These are phyloP conservation scores for Triglochin maritima DNA, from an alignment of 106 monocot genomes.

Conservation along the genomic window DNA sequence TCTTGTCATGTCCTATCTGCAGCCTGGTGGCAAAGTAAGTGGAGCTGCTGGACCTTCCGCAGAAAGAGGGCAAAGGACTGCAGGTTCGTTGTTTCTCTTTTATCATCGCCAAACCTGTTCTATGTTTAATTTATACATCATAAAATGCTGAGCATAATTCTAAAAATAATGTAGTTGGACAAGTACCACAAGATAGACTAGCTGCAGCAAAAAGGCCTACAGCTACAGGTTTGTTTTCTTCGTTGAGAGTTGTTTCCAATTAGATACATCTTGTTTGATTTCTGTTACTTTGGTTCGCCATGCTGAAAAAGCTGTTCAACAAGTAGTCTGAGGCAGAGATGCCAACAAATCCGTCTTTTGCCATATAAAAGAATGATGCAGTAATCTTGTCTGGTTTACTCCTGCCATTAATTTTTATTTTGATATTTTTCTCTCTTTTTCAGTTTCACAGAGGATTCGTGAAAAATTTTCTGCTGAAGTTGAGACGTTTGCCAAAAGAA, in stretches of 20 bases:
- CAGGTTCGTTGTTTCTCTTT: slow-evolving; percentile 27
- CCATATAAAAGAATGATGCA: neutral
- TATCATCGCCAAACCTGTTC: too few species aligned
- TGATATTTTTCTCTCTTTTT: neutral
- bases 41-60: slow-evolving; percentile 40
- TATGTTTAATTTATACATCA: neutral
- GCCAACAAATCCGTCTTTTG: too few species aligned
- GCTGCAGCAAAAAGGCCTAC: too few species aligned
- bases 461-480: slow-evolving; percentile 70
- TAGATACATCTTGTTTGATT: too few species aligned
- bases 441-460: slow-evolving; percentile 53
- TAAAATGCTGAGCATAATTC: neutral
- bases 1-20: slow-evolving; percentile 15
- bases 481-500: slow-evolving; percentile 67
- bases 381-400: neutral
- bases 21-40: slow-evolving; percentile 39
- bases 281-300: too few species aligned
- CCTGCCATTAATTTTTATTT: neutral
- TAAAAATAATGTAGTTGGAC: neutral
- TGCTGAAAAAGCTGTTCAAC: too few species aligned
- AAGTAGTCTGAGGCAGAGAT: neutral
- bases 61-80: slow-evolving; percentile 38
- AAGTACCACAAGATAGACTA: too few species aligned
- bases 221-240: too few species aligned
- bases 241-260: too few species aligned